phyloP scores from a whole-genome alignment of 1,139 yeast species.

The Suhomyces terraborum region DNA sequence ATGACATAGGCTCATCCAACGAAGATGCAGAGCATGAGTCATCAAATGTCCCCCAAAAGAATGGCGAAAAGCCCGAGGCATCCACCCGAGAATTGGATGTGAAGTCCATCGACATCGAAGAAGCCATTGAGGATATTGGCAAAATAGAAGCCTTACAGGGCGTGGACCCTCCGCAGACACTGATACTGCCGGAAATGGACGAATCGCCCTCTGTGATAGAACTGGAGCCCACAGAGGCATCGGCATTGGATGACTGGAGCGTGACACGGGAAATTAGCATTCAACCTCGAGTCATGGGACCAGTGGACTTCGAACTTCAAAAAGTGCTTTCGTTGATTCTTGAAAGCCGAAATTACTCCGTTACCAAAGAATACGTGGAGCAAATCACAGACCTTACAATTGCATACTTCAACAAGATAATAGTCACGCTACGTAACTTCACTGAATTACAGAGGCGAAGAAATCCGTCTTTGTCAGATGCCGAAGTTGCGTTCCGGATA shows the following conservation, averaged over 20 bases:
- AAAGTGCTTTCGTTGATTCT: conserved; percentile 39
- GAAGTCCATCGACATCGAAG: conserved; percentile 10
- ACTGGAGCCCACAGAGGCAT: conserved; percentile 4
- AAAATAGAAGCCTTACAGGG: conserved; percentile 4
- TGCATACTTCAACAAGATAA: conserved; percentile 51
- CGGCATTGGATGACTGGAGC: conserved; percentile 6
- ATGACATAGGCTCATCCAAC: background rate
- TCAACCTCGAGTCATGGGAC: conserved; percentile 16
- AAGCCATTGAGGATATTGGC: conserved; percentile 9
- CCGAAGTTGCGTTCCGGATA: conserved; percentile 51
- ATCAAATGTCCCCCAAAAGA: background rate
- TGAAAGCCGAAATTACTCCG: conserved; percentile 36
- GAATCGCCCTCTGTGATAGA: conserved; percentile 3
- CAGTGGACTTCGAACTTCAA: conserved; percentile 39
- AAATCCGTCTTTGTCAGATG: conserved; percentile 59
- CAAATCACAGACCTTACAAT: conserved; percentile 51
- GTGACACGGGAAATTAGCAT: background rate
- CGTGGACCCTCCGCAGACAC: background rate
- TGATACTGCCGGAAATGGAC: conserved; percentile 4
- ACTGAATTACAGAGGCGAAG: conserved; percentile 71
- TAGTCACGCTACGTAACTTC: conserved; percentile 50
- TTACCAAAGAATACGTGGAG: conserved; percentile 47
- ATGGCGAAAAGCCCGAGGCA: background rate
- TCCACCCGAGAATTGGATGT: conserved; percentile 5
- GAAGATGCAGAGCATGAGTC: background rate